phyloP scores from a whole-genome alignment of 768 basidiomycete genomes.

The Boletus vinaceobasis region DNA sequence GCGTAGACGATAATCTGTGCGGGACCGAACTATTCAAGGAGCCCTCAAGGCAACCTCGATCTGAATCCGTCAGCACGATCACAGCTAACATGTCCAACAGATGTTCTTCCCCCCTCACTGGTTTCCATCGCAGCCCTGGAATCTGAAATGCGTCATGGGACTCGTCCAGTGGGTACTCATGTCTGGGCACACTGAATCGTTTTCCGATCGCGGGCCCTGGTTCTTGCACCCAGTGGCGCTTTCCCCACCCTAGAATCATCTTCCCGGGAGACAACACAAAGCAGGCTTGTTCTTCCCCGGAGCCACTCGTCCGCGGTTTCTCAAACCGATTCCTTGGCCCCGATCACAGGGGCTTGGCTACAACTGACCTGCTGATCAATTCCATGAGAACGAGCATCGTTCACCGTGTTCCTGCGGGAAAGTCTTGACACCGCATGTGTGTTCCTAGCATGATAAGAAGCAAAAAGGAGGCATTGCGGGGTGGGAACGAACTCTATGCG shows the following conservation, averaged over 20 bases:
- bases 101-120: neutral
- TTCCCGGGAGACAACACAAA: slow-evolving; percentile 35
- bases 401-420: neutral
- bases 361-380: slow-evolving; percentile 6
- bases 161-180: neutral
- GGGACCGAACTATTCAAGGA: slow-evolving; percentile 5
- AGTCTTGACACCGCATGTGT: slow-evolving; percentile 29
- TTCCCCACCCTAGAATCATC: slow-evolving; percentile 19
- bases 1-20: neutral
- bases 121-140: neutral
- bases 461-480: slow-evolving; percentile 21
- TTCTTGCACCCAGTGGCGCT: neutral
- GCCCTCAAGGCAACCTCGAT: too few species aligned
- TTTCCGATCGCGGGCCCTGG: neutral
- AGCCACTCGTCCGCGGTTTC: neutral
- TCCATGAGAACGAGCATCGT: slow-evolving; percentile 24
- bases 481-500: slow-evolving; percentile 22
- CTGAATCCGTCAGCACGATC: neutral
- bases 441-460: too few species aligned
- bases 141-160: neutral
- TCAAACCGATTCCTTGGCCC: neutral
- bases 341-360: neutral
- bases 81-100: neutral
- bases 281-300: slow-evolving; percentile 21
- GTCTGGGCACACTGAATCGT: neutral